A percentile compares a stretch with the other conserved stretches of the same genome.
phyloP scores from a whole-genome alignment of 225 moss, liverwort and hornwort genomes.

The Straminergon stramineum region DNA sequence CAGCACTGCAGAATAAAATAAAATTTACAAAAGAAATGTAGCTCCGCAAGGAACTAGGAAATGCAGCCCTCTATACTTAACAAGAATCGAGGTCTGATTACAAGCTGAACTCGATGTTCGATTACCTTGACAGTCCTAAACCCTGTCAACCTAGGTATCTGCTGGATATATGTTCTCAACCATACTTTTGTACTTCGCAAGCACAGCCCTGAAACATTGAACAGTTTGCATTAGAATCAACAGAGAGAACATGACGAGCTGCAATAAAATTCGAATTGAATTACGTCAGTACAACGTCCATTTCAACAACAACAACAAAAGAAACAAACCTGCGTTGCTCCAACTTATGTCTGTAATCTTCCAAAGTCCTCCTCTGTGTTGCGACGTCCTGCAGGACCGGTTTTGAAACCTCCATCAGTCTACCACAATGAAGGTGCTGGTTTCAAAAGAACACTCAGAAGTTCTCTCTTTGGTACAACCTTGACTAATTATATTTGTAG shows the following conservation, averaged over 20 bases:
- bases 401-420: not conserved
- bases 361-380: conserved; percentile 66
- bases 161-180: conserved; percentile 38
- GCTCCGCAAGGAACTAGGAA: not conserved
- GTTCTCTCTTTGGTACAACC: not conserved
- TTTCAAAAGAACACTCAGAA: not conserved
- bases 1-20: not conserved
- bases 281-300: not conserved
- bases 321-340: conserved; percentile 59
- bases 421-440: not conserved
- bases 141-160: not conserved
- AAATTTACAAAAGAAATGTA: not conserved
- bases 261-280: not conserved
- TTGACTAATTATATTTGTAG: not conserved
- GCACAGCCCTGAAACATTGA: conserved; percentile 23
- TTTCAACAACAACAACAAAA: not conserved
- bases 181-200: conserved; percentile 34
- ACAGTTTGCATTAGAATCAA: not conserved
- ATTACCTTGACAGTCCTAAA: not conserved
- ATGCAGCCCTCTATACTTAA: not conserved
- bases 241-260: not conserved
- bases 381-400: conserved; percentile 50
- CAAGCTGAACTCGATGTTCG: not conserved
- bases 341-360: conserved; percentile 61
- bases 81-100: not conserved